Conservation (phyloP, 2,329 filamentous ascomycete species). For the Knufia petricola region DNA sequence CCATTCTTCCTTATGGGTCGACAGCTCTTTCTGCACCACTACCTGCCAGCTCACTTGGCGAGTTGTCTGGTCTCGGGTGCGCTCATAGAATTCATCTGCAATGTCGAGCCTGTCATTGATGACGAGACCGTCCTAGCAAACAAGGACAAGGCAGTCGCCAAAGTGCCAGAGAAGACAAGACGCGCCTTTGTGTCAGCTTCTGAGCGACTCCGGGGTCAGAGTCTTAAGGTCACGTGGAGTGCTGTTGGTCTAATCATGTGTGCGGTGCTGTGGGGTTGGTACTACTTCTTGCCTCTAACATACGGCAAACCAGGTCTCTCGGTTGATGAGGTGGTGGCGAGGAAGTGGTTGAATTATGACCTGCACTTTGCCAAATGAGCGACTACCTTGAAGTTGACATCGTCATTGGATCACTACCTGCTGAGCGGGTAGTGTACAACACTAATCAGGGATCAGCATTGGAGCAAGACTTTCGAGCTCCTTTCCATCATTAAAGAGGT, state of each 20-base stretch:
- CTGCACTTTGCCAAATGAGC: conserved; percentile 93
- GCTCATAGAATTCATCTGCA: conserved; percentile 92
- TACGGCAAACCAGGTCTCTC: conserved; percentile 86
- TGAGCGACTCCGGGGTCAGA: conserved; percentile 72
- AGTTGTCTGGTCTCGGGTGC: conserved; percentile 84
- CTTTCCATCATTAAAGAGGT: no score
- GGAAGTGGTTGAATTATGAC: conserved; percentile 96
- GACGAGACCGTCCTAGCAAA: conserved; percentile 29
- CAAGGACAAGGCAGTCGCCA: conserved; percentile 27
- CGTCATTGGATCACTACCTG: background rate
- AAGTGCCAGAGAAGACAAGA: conserved; percentile 34
- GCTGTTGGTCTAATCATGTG: conserved; percentile 61
- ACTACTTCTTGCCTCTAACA: conserved; percentile 88
- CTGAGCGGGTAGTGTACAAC: conserved; percentile 2
- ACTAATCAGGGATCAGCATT: background rate
- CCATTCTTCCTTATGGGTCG: conserved; percentile 98
- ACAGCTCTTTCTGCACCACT: conserved; percentile 96
- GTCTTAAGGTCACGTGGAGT: conserved; percentile 67
- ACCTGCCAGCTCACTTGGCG: conserved; percentile 86
- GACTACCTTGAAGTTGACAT: background rate
- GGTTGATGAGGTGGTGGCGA: conserved; percentile 60
- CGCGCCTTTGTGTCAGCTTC: conserved; percentile 64
- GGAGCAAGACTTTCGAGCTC: background rate
- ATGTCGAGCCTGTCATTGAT: conserved; percentile 61
- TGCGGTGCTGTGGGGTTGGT: conserved; percentile 66